phyloP scores from a whole-genome alignment of 176 grass and related monocot species.

The Raddia distichophylla region DNA sequence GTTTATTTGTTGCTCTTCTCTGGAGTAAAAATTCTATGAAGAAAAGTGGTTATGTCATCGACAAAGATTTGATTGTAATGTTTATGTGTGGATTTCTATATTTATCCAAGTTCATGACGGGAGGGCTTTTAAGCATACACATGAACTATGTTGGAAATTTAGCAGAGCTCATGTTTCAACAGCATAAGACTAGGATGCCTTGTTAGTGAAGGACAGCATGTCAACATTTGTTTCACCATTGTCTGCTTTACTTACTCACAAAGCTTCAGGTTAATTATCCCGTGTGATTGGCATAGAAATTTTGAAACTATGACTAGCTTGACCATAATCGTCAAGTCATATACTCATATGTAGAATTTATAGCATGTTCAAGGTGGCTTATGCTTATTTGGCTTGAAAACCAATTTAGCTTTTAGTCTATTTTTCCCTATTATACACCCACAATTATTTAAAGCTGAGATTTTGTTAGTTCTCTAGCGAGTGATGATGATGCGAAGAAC shows the following conservation, averaged over 20 bases:
- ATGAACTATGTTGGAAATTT: background rate
- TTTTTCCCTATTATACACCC: too few relatives aligned
- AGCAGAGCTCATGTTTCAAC: background rate
- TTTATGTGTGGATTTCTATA: background rate
- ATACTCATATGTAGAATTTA: constrained; percentile 11
- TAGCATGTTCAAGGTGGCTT: too few relatives aligned
- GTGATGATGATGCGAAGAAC: constrained; percentile 1
- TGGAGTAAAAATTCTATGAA: background rate
- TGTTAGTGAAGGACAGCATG: background rate
- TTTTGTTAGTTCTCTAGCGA: background rate
- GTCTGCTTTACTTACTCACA: background rate
- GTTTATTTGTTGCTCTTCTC: background rate
- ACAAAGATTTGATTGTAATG: background rate
- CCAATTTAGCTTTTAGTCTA: too few relatives aligned
- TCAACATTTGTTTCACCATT: background rate
- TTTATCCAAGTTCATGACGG: background rate
- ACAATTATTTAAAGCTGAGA: constrained; percentile 10
- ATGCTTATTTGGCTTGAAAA: too few relatives aligned
- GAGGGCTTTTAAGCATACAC: background rate
- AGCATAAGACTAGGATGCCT: background rate
- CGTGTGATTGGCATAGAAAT: background rate
- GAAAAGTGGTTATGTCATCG: background rate
- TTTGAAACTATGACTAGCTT: constrained; percentile 3
- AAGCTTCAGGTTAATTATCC: constrained; percentile 11
- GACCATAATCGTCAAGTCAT: background rate